A percentile compares a stretch with the other conserved stretches of the same genome.
Evolutionary conservation across 2,329 filamentous ascomycete species (phyloP).

Genomic region (Dothistroma septosporum): DNA sequence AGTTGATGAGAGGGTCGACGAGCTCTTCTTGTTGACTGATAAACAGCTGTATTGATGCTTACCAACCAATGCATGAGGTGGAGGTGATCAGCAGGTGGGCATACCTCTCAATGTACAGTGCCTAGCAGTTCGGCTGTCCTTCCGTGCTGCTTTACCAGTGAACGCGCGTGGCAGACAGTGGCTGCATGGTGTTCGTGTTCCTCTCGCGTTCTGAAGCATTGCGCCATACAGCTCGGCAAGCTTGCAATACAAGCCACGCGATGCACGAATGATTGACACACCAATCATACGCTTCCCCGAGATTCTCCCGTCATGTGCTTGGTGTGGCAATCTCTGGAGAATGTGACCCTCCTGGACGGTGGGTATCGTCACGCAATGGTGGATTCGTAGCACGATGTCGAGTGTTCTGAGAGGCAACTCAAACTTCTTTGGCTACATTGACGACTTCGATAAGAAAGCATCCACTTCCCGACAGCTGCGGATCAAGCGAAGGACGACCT

Average conservation of each 20-base stretch:
- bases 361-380: slow-evolving; percentile 13
- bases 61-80: background rate
- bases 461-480: background rate
- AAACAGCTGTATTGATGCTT: background rate
- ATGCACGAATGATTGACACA: background rate
- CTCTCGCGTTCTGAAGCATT: slow-evolving; percentile 9
- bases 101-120: background rate
- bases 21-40: background rate
- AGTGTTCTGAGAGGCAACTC: background rate
- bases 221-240: slow-evolving; percentile 25
- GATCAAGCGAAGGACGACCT: background rate
- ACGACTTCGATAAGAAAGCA: background rate
- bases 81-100: slow-evolving; percentile 1
- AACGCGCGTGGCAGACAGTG: background rate
- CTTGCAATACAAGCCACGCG: slow-evolving; percentile 23
- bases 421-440: background rate
- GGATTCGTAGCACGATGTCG: slow-evolving; percentile 12
- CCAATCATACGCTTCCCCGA: slow-evolving; percentile 12
- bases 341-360: background rate
- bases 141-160: background rate
- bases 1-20: background rate
- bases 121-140: background rate
- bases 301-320: slow-evolving; percentile 1
- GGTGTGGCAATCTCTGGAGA: background rate
- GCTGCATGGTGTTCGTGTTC: slow-evolving; percentile 22